Evolutionary conservation across 2,329 filamentous ascomycete species (phyloP).

Genomic region (Graphilbum ipis-grandicollis): DNA sequence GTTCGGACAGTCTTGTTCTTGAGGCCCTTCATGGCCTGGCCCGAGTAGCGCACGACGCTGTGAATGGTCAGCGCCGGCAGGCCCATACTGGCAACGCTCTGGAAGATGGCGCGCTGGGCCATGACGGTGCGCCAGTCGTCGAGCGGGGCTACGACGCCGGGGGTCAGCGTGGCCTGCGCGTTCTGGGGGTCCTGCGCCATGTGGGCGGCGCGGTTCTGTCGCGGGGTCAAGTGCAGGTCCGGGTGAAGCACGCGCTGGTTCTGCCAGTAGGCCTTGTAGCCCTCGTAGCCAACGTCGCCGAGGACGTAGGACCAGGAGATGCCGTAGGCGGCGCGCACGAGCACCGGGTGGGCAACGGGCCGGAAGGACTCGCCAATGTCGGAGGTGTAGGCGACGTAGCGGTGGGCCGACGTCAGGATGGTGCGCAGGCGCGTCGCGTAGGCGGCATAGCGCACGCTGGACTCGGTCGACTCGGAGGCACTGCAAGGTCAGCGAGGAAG

Average conservation of each 20-base stretch:
- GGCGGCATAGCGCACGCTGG: constrained; percentile 74
- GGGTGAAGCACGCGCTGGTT: constrained; percentile 67
- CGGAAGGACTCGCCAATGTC: constrained; percentile 95
- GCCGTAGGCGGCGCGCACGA: constrained; percentile 72
- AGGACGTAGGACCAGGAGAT: constrained; percentile 85
- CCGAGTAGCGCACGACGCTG: constrained; percentile 78
- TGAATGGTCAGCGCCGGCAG: constrained; percentile 89
- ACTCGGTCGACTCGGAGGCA: constrained; percentile 65
- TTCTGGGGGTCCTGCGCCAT: constrained; percentile 12
- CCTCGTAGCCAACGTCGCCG: constrained; percentile 82
- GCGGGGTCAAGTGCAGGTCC: constrained; percentile 34
- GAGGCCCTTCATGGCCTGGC: constrained; percentile 63
- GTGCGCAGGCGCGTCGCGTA: constrained; percentile 77
- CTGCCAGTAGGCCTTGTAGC: constrained; percentile 82
- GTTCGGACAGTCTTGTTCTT: constrained; percentile 64
- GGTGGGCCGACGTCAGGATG: constrained; percentile 75
- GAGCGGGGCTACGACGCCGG: constrained; percentile 43
- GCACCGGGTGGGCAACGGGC: constrained; percentile 70
- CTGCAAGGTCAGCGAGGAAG: constrained; percentile 21
- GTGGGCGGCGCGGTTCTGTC: constrained; percentile 23
- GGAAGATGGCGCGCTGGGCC: constrained; percentile 80
- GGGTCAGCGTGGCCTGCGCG: constrained; percentile 8
- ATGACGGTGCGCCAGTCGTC: constrained; percentile 88
- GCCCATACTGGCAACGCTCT: constrained; percentile 82
- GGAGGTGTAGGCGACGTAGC: constrained; percentile 92